Evolutionary conservation across 192 early-diverging fungal genomes (phyloP).

Genomic region (Rhizophagus prolifer): DNA sequence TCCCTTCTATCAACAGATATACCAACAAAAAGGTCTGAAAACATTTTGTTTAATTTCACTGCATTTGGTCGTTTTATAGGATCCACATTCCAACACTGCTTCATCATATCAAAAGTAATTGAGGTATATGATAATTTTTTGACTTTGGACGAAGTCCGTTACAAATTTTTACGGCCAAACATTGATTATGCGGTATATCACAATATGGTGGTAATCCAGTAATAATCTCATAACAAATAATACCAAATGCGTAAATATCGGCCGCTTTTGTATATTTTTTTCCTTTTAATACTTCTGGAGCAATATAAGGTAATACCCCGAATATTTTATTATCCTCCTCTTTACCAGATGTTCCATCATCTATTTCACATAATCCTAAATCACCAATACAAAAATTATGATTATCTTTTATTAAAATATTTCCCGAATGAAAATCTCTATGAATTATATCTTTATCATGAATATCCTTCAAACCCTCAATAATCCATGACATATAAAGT

Average conservation of each 20-base stretch:
- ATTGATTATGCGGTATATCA: background rate
- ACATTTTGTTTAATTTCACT: too few relatives aligned
- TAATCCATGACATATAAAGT: background rate
- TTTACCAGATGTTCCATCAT: background rate
- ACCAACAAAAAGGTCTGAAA: too few relatives aligned
- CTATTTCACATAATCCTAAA: background rate
- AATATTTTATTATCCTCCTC: background rate
- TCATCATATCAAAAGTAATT: too few relatives aligned
- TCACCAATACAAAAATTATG: background rate
- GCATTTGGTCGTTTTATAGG: too few relatives aligned
- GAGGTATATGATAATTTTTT: too few relatives aligned
- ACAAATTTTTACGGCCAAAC: too few relatives aligned
- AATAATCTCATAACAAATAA: background rate
- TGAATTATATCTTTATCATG: background rate
- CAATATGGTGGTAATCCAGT: background rate
- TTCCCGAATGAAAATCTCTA: background rate
- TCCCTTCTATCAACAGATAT: too few relatives aligned
- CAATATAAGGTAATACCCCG: slow-evolving; percentile 4
- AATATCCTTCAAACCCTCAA: background rate
- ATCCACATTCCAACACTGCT: too few relatives aligned
- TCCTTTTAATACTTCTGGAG: background rate
- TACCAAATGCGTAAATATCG: background rate
- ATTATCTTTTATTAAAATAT: background rate
- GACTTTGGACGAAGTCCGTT: too few relatives aligned
- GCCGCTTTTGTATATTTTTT: background rate